Percentiles rank a stretch among this genome's conserved stretches.
Evolutionary conservation across 257 asterid genomes (phyloP).

Genomic region (Fraxinus americana): DNA sequence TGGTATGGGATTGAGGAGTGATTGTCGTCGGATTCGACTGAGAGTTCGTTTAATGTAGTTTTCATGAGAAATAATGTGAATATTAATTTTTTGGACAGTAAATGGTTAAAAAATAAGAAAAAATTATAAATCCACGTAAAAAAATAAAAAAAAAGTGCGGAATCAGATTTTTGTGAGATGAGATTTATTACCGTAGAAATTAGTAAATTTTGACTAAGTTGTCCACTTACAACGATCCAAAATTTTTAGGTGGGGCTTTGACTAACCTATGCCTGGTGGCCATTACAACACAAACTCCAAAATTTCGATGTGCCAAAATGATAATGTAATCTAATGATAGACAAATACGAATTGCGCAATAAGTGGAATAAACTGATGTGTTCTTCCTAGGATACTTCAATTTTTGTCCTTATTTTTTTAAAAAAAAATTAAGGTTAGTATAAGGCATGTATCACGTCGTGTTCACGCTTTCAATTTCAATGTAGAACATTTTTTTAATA

Average conservation of each 20-base stretch:
- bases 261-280: conserved; percentile 6
- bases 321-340: not conserved
- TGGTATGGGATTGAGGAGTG: not conserved
- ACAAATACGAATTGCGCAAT: not conserved
- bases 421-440: too few species aligned
- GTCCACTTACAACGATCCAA: conserved; percentile 15
- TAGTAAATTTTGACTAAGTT: conserved; percentile 36
- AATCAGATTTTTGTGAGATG: not conserved
- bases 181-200: conserved; percentile 11
- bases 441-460: not conserved
- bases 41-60: too few species aligned
- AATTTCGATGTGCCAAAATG: conserved; percentile 8
- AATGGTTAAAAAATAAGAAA: too few species aligned
- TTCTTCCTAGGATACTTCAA: not conserved
- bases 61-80: too few species aligned
- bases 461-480: not conserved
- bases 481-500: not conserved
- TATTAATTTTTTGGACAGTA: too few species aligned
- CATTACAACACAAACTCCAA: conserved; percentile 30
- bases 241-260: conserved; percentile 28
- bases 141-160: too few species aligned
- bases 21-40: conserved; percentile 18
- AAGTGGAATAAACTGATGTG: not conserved
- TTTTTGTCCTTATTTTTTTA: not conserved
- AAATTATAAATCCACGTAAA: too few species aligned